phyloP scores from a whole-genome alignment of 352 stramenopile species.

The Phytophthora constricta region DNA sequence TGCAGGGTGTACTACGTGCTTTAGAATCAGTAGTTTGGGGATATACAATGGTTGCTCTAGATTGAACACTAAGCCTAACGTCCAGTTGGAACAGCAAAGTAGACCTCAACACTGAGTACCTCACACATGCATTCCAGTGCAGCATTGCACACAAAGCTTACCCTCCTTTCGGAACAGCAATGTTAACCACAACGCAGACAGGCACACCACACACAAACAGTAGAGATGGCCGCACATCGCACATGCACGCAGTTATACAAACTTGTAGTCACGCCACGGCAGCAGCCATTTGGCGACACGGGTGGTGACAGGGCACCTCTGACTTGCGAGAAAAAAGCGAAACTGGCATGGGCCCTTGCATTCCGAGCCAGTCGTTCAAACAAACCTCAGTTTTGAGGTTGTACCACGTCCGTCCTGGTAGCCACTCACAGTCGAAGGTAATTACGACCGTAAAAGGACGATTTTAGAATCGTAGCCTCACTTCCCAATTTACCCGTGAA shows the following conservation, averaged over 20 bases:
- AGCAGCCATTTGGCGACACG: no score
- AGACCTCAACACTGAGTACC: constrained; percentile 21
- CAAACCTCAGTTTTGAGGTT: no score
- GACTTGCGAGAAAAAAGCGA: no score
- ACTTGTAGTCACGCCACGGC: background rate
- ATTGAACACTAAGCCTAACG: constrained; percentile 26
- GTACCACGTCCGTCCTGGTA: no score
- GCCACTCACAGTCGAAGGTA: no score
- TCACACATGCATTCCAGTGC: constrained; percentile 7
- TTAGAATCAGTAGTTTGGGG: background rate
- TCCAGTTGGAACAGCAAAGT: constrained; percentile 10
- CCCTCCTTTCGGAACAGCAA: constrained; percentile 35
- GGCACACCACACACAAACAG: constrained; percentile 6
- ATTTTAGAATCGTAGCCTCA: no score
- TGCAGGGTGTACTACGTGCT: constrained; percentile 8
- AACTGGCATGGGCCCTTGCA: no score
- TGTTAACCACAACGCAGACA: constrained; percentile 23
- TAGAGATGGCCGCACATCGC: constrained; percentile 2
- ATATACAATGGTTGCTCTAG: background rate
- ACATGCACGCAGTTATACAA: constrained; percentile 12
- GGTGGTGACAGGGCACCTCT: no score
- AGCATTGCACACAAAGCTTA: constrained; percentile 28
- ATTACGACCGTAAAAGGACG: no score
- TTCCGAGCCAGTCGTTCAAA: no score
- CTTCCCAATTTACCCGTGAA: background rate